phyloP scores from a whole-genome alignment of 768 basidiomycete species.

The Russula olivacea region DNA sequence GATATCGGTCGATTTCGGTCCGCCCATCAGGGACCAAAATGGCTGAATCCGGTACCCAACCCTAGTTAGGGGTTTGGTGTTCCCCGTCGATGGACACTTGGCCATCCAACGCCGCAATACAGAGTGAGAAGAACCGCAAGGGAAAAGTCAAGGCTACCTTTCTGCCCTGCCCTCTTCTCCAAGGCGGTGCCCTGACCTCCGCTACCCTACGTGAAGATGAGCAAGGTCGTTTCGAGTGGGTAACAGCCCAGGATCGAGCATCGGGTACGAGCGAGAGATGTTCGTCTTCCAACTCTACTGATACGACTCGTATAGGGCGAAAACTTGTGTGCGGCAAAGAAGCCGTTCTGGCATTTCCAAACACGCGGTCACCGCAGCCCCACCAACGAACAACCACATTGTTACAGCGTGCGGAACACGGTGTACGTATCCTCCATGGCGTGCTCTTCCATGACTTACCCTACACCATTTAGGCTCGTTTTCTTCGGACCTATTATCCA shows the following conservation, averaged over 20 bases:
- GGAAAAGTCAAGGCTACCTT: constrained; percentile 30
- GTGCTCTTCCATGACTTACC: constrained; percentile 6
- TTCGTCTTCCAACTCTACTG: background rate
- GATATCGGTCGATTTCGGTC: too few relatives aligned
- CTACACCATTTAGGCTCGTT: constrained; percentile 49
- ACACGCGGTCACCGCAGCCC: constrained; percentile 41
- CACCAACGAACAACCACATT: constrained; percentile 32
- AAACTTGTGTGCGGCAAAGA: constrained; percentile 31
- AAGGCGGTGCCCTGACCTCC: constrained; percentile 51
- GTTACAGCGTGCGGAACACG: constrained; percentile 58
- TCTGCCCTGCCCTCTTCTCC: constrained; percentile 48
- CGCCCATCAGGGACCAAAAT: background rate
- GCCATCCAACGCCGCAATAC: constrained; percentile 7
- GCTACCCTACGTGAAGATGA: constrained; percentile 45
- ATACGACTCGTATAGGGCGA: constrained; percentile 28
- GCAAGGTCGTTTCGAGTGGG: constrained; percentile 47
- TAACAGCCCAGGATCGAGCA: constrained; percentile 33
- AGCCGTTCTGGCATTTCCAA: constrained; percentile 50
- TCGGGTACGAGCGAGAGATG: background rate
- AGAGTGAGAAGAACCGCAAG: constrained; percentile 28
- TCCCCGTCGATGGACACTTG: constrained; percentile 20
- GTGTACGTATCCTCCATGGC: constrained; percentile 39
- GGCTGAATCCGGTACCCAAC: too few relatives aligned
- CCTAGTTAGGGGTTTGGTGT: background rate
- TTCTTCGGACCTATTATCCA: constrained; percentile 63